These are phyloP conservation scores for Heliophila coronopifolia DNA, from an alignment of 441 rosid genomes.

Conservation along the genomic window DNA sequence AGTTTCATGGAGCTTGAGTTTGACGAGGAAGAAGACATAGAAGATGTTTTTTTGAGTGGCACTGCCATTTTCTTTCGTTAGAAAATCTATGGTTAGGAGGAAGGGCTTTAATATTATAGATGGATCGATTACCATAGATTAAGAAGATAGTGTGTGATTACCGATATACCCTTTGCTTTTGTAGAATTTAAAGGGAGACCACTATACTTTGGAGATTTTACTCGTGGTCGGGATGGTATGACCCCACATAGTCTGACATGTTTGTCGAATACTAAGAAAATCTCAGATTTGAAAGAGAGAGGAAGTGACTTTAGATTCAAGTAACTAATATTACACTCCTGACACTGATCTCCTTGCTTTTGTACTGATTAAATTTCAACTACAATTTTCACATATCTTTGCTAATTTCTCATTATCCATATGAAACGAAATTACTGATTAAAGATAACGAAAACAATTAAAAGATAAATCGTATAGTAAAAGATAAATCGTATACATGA, in stretches of 20 bases:
- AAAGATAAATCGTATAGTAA: too few species aligned
- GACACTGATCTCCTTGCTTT: constrained; percentile 28
- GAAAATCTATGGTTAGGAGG: constrained; percentile 16
- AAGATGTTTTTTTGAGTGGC: constrained; percentile 22
- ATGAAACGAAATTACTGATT: too few species aligned
- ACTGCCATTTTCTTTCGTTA: constrained; percentile 22
- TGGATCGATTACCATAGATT: constrained; percentile 8
- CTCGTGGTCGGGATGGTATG: constrained; percentile 22
- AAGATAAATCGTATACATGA: too few species aligned
- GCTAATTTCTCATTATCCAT: too few species aligned
- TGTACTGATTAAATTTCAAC: constrained; percentile 16
- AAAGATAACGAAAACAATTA: too few species aligned
- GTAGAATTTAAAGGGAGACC: constrained; percentile 36
- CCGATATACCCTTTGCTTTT: constrained; percentile 40
- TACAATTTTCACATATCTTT: constrained; percentile 16
- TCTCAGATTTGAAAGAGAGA: constrained; percentile 21
- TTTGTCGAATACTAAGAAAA: constrained; percentile 27
- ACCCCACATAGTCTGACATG: constrained; percentile 29
- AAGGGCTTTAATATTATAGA: constrained; percentile 15
- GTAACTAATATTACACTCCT: constrained; percentile 21
- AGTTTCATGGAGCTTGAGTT: constrained; percentile 35
- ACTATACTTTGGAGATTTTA: constrained; percentile 25
- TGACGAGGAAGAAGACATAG: constrained; percentile 44
- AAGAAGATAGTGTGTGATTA: constrained; percentile 28
- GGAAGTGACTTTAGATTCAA: constrained; percentile 33